Base-by-base conservation (phyloP, 192 early-diverging fungal genomes). In the Umbelopsis isabellina region DNA sequence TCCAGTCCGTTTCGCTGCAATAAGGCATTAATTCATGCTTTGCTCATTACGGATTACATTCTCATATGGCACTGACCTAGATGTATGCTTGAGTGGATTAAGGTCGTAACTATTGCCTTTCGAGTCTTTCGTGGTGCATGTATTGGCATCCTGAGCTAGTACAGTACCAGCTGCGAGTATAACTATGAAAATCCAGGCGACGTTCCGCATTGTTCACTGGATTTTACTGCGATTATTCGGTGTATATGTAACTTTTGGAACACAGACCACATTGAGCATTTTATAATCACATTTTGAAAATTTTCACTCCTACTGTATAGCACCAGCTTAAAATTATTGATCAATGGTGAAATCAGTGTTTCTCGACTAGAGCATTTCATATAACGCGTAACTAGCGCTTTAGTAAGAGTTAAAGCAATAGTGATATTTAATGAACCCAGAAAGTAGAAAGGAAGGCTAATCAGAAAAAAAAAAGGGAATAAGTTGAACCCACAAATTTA, bases 101-200 rank as follows among this genome's bases (percentile, higher is more conserved):
- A 85, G 46, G 50, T 84, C 79, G 47, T 80, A 85, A 22, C 69
- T 53, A 15, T 67, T 72, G 47, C 47, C 67, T 37, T 49, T 47
- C 8, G 47, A 69, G 16, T 69, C 37, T 52, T 30, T 69, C 47
- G 67, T 49, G 21, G 46, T 48, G 25, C 67, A 69, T 47, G 48
- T 8, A 1, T 16, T 33, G 6, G 27, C 2, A 20, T 50, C 67
- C 44, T 69, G 65, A 6, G 65, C 65, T 1, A 66, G 3, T 12
- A 66, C 65, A 18, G 46, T 16, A 23, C 45, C n/a, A 22, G 44
- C 20, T 4, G 27, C 13, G 15, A 25, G 33, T 27, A 61, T 27
- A 10, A 61, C 18, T 22, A 12, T 35, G 1, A 33, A 3, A 61
- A 61, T 61, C 55, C 55, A 61, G 2, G 3, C 30, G 33, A 35